Base-by-base conservation (phyloP, 2,329 filamentous ascomycete genomes). In the Fusarium duplospermum region DNA sequence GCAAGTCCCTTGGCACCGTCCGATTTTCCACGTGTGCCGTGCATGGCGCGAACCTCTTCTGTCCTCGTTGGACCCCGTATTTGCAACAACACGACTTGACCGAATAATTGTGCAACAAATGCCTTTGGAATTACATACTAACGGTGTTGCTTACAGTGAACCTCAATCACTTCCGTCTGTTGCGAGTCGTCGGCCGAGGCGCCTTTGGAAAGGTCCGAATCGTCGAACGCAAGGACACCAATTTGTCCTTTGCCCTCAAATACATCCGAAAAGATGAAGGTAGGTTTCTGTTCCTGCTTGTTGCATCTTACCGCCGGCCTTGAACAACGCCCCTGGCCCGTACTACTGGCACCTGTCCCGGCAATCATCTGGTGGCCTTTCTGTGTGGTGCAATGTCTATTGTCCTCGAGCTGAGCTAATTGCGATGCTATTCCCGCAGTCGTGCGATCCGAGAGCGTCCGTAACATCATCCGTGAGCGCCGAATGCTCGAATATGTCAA, bases 231-330 rank as follows among this genome's bases (percentile, higher is more conserved):
- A 98, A 98, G 85, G 96, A 99, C 82, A 98, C 95, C 2, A 93
- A 92, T 66, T 86, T 98, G 79, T 96, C 95, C 4, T 99, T 99
- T 84, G 96, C 96, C 52, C 89, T 99, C 75, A 99, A 99, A 84
- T 98, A 98, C 83, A 98, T 98, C 75, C 92, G 95, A 76, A 98
- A 98, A 89, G 96, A 98, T 93, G 96, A 98, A 90, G 94, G 95
- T 95, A 80, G 72, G 91, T 62, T 13, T 29, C 27, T 27, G n/a
- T 60, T 38, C 18, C 36, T 52, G 29, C 40, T 50, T 57, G 7
- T 36, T 50, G 36, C 40, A 56, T 63, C 20, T 47, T 64, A 59
- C 62, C 16, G n/a, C 9, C 29, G 14, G 31, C 38, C 60, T 71
- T 40, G 63, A 58, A 33, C 52, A 50, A 47, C 50, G 27, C 45